Percentiles rank a stretch among this genome's conserved stretches.
Evolutionary conservation across 2,329 filamentous ascomycete species (phyloP).

Genomic region (Trichoderma sp.): DNA sequence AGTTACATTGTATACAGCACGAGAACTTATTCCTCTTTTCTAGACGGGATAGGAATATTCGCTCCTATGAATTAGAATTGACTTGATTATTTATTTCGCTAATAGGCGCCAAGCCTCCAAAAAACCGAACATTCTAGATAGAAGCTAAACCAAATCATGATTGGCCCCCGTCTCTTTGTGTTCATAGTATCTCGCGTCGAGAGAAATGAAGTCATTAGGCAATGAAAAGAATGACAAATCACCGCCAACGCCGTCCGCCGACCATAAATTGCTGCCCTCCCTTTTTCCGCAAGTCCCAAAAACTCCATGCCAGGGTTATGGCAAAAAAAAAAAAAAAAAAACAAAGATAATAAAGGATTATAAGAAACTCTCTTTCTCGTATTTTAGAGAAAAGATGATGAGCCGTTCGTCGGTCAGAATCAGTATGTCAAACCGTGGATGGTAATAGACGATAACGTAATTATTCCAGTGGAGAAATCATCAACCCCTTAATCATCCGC

Average conservation of each 20-base stretch:
- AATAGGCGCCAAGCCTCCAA: not conserved
- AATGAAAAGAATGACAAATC: not conserved
- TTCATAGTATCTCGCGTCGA: not conserved
- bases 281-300: slow-evolving; percentile 10
- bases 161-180: not conserved
- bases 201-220: not conserved
- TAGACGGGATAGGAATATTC: not conserved
- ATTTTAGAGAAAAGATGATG: no score
- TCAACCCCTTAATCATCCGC: slow-evolving; percentile 39
- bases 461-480: not conserved
- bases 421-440: not conserved
- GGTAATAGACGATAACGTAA: not conserved
- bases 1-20: not conserved
- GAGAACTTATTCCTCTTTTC: not conserved
- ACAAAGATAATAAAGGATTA: not conserved
- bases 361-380: not conserved
- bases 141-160: not conserved
- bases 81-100: not conserved
- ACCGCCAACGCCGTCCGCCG: not conserved
- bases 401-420: not conserved
- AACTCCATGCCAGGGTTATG: slow-evolving; percentile 16
- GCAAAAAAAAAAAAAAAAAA: not conserved
- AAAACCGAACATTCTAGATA: not conserved
- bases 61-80: slow-evolving; percentile 9
- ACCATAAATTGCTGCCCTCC: not conserved